Conservation (phyloP, 1,139 yeast species). For the Suhomyces terraborum region DNA sequence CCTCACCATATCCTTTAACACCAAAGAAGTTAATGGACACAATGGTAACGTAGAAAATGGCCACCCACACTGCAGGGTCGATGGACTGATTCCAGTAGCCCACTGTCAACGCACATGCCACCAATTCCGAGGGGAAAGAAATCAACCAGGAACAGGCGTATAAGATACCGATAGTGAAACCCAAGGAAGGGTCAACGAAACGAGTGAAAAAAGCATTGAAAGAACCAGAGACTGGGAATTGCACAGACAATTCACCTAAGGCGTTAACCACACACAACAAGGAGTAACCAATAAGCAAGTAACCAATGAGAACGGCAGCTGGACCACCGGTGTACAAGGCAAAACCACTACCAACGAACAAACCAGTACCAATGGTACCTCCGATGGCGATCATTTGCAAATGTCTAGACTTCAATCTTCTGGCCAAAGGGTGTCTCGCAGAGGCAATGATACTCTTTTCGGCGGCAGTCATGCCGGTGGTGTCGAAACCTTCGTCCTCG, state of each 20-base stretch:
- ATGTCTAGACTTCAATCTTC: constrained; percentile 33
- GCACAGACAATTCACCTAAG: constrained; percentile 33
- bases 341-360: constrained; percentile 69
- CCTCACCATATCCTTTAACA: constrained; percentile 54
- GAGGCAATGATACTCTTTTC: constrained; percentile 40
- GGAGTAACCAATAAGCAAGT: constrained; percentile 27
- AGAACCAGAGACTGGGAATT: constrained; percentile 34
- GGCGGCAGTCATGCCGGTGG: constrained; percentile 26
- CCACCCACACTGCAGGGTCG: constrained; percentile 43
- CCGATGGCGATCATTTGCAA: constrained; percentile 34
- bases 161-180: constrained; percentile 37
- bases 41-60: constrained; percentile 46
- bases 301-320: constrained; percentile 34
- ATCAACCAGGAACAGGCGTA: constrained; percentile 37
- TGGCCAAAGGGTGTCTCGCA: constrained; percentile 27
- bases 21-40: constrained; percentile 45
- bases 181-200: constrained; percentile 35
- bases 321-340: constrained; percentile 73
- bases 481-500: constrained; percentile 44
- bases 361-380: constrained; percentile 42
- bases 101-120: constrained; percentile 35
- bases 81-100: constrained; percentile 29
- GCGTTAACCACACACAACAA: constrained; percentile 31
- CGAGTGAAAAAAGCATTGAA: constrained; percentile 33
- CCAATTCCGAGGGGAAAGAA: constrained; percentile 36